Percentiles rank a stretch among this genome's conserved stretches.
These are phyloP conservation scores for Cruciata laevipes DNA, from an alignment of 257 asterid species.

Conservation along the genomic window DNA sequence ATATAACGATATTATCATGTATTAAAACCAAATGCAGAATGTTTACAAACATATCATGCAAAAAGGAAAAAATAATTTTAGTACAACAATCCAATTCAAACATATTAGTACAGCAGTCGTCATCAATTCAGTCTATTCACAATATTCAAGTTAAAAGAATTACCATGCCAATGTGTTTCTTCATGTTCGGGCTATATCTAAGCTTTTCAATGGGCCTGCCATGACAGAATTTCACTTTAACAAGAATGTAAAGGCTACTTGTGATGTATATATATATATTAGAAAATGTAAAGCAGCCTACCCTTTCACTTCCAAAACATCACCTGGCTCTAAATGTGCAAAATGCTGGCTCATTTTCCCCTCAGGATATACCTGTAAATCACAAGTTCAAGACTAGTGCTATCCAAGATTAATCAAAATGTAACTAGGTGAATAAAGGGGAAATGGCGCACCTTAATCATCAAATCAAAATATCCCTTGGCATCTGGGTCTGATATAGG, in stretches of 20 bases:
- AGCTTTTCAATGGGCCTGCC: slow-evolving; percentile 91
- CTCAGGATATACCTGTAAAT: slow-evolving; percentile 79
- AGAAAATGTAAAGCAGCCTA: slow-evolving; percentile 22
- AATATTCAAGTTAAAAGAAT: slow-evolving; percentile 15
- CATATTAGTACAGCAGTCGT: background rate
- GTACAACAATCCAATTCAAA: background rate
- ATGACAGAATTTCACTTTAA: slow-evolving; percentile 18
- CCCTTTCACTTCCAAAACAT: slow-evolving; percentile 94
- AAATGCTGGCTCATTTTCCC: slow-evolving; percentile 99
- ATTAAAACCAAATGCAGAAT: slow-evolving; percentile 8
- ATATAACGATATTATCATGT: slow-evolving; percentile 25
- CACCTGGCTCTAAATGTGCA: slow-evolving; percentile 90
- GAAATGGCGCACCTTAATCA: slow-evolving; percentile 63
- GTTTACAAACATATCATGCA: background rate
- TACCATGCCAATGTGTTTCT: slow-evolving; percentile 98
- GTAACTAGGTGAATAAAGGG: background rate
- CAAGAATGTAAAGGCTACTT: background rate
- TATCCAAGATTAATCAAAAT: slow-evolving; percentile 10
- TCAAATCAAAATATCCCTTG: slow-evolving; percentile 80
- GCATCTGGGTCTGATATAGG: slow-evolving; percentile 90
- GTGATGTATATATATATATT: background rate
- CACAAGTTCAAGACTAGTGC: slow-evolving; percentile 11
- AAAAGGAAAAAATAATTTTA: background rate
- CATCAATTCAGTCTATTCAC: background rate
- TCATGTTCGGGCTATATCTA: slow-evolving; percentile 82